Base-by-base conservation (phyloP, 2,329 filamentous ascomycete genomes). In the Talaromyces sp. region DNA sequence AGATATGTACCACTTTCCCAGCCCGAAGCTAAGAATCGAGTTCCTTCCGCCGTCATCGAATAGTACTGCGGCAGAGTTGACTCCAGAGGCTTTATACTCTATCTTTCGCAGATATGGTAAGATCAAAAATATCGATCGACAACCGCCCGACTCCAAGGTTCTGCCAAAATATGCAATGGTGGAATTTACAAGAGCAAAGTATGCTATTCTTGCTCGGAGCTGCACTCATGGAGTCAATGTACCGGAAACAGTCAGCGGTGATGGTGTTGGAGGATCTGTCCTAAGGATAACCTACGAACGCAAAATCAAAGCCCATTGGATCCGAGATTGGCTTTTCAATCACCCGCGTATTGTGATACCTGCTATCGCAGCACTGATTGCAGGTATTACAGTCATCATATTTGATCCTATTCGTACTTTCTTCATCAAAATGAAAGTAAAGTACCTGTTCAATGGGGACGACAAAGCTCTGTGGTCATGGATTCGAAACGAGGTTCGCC, bases 371-470 rank as follows among this genome's bases (percentile, higher is more conserved):
- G 94, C 93, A 1, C 79, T 98, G 2, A 75, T 97, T 35, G 93
- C 93, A 0, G 89, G 90, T 39, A 81, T 95, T 57, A 96, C 93
- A 0, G 92, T 97, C 22, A 87, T 91, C 1, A 84, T 98, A 8
- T 98, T 99, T 72, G 95, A 99, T 71, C 95, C 95, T 0, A 93
- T 99, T 65, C 88, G 95, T 52, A 93, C 93, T 0, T 95, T 96
- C 74, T 97, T 96, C 72, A 91, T 98, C 79, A 92, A 92, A 73
- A 85, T 90, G 3, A 93, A 97, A 74, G 89, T 99, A 60, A 92
- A 93, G 37, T 86, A 89, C 56, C 87, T 89, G 0, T 87, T 95
- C 67, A 86, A 90, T 65, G 81, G 95, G 37, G 88, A 87, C 52
- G 88, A 95, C 67, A 94, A 88, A 72, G 84, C 81, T 56, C 72